Evolutionary conservation across 1,284 basidiomycete genomes (phyloP).

Genomic region (Malassezia obtusa): DNA sequence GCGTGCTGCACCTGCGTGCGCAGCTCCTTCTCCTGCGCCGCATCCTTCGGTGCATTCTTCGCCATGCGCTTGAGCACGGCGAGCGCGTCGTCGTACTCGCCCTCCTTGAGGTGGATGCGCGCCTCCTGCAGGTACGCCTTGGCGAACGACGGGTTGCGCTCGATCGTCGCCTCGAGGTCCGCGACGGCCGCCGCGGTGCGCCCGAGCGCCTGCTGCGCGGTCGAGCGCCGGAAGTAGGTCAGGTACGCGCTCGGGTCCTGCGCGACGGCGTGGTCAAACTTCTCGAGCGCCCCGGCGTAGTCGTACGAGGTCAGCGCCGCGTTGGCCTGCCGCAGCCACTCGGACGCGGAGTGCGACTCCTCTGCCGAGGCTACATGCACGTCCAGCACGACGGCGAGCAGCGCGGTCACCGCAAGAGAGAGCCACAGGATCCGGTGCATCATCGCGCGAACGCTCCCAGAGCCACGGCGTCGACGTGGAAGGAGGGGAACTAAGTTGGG

Average conservation of each 20-base stretch:
- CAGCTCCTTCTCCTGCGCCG: background rate
- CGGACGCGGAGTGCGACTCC: background rate
- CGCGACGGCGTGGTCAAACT: conserved; percentile 33
- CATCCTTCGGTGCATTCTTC: background rate
- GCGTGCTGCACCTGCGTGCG: background rate
- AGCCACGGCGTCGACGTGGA: background rate
- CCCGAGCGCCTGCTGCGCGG: conserved; percentile 42
- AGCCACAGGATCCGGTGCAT: conserved; percentile 2
- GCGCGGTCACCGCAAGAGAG: background rate
- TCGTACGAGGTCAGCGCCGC: conserved; percentile 29
- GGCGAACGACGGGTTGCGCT: conserved; percentile 37
- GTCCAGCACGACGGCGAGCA: background rate
- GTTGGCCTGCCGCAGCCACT: conserved; percentile 24
- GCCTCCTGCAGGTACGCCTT: conserved; percentile 42
- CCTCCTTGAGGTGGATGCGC: conserved; percentile 37
- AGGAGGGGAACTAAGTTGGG: background rate
- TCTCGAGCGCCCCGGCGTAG: conserved; percentile 31
- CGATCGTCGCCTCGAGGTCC: conserved; percentile 31
- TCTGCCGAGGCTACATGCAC: conserved; percentile 10
- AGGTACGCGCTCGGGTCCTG: conserved; percentile 35
- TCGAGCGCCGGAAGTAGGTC: conserved; percentile 42
- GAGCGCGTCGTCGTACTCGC: conserved; percentile 30
- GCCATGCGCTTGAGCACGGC: conserved; percentile 15
- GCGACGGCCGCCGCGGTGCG: conserved; percentile 35
- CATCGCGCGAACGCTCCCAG: background rate